These are phyloP conservation scores for Aspergillus luchuensis DNA, from an alignment of 2,329 filamentous ascomycete genomes.

Conservation along the genomic window DNA sequence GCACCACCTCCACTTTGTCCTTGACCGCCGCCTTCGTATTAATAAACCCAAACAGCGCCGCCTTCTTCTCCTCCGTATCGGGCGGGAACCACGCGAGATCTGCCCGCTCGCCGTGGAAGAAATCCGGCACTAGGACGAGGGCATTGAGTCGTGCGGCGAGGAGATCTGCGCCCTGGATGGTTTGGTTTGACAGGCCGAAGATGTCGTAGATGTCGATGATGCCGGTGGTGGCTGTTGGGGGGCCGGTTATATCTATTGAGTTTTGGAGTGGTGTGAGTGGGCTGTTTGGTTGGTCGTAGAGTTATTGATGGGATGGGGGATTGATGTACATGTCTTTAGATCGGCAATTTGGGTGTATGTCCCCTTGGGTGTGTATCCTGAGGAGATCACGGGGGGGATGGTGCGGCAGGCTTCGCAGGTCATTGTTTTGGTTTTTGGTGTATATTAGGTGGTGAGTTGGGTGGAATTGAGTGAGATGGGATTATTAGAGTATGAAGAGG, in stretches of 20 bases:
- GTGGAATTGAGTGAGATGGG: neutral
- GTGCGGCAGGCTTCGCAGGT: slow-evolving; percentile 38
- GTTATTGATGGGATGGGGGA: neutral
- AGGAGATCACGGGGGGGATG: slow-evolving; percentile 55
- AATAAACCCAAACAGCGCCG: slow-evolving; percentile 62
- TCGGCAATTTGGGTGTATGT: slow-evolving; percentile 59
- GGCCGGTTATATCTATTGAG: slow-evolving; percentile 42
- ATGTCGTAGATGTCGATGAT: slow-evolving; percentile 67
- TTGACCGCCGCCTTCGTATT: slow-evolving; percentile 39
- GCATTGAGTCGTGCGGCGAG: slow-evolving; percentile 42
- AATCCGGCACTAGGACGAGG: slow-evolving; percentile 46
- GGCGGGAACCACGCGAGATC: slow-evolving; percentile 59
- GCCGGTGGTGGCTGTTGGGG: slow-evolving; percentile 56
- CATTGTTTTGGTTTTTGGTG: slow-evolving; percentile 13
- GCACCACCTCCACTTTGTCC: slow-evolving; percentile 33
- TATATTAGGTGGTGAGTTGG: neutral
- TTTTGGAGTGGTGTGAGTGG: no score
- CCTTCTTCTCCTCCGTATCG: slow-evolving; percentile 64
- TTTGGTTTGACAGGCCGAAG: slow-evolving; percentile 67
- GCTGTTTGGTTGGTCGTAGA: no score
- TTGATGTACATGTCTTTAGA: slow-evolving; percentile 53
- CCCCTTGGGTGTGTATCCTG: slow-evolving; percentile 59
- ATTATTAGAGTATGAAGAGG: neutral
- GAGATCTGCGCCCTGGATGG: slow-evolving; percentile 67
- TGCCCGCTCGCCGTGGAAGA: slow-evolving; percentile 49